Evolutionary conservation across 495 filamentous ascomycete species (phyloP).

Genomic region (Penicilliopsis zonata): DNA sequence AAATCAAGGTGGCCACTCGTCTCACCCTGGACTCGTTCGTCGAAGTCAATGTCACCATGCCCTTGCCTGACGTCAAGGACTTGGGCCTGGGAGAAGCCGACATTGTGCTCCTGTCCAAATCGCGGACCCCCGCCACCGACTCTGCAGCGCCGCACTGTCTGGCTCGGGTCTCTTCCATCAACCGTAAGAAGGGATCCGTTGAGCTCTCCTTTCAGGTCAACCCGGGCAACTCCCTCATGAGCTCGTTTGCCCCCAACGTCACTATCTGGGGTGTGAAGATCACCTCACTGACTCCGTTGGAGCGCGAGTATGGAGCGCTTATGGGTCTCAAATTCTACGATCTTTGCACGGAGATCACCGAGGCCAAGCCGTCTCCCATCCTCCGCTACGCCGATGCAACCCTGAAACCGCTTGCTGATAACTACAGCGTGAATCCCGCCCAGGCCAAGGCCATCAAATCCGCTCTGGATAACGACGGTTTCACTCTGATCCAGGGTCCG

Average conservation of each 20-base stretch:
- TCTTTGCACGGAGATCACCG: conserved; percentile 78
- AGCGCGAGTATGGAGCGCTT: conserved; percentile 88
- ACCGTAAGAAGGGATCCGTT: conserved; percentile 60
- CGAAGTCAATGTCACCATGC: conserved; percentile 75
- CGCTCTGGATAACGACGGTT: conserved; percentile 86
- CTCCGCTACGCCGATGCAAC: conserved; percentile 64
- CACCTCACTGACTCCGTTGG: conserved; percentile 78
- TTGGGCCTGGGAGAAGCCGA: conserved; percentile 70
- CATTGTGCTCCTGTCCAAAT: conserved; percentile 71
- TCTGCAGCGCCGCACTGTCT: conserved; percentile 64
- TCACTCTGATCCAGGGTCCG: conserved; percentile 91
- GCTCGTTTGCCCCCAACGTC: conserved; percentile 40
- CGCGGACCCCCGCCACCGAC: conserved; percentile 48
- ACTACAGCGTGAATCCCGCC: conserved; percentile 75
- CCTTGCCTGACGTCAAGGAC: conserved; percentile 55
- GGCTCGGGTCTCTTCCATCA: conserved; percentile 68
- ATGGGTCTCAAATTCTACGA: conserved; percentile 90
- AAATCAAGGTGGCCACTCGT: conserved; percentile 73
- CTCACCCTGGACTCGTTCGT: conserved; percentile 86
- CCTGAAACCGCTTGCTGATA: conserved; percentile 50
- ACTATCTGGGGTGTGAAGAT: conserved; percentile 69
- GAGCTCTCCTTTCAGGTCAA: conserved; percentile 81
- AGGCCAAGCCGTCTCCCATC: conserved; percentile 78
- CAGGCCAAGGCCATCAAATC: conserved; percentile 90
- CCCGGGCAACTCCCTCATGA: conserved; percentile 43